phyloP scores from a whole-genome alignment of 495 filamentous ascomycete genomes.

The Hypoxylon lenormandii region DNA sequence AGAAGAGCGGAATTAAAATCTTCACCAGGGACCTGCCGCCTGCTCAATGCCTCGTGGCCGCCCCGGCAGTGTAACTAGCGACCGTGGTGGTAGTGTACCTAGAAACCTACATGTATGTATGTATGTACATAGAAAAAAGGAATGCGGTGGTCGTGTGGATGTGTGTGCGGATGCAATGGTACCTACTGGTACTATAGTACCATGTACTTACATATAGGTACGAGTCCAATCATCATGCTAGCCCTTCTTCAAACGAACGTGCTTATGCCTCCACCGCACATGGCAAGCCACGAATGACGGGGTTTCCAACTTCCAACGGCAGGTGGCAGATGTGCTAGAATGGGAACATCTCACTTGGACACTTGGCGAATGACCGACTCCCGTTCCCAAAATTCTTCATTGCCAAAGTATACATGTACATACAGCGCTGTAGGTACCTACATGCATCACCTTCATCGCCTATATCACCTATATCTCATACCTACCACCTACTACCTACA shows the following conservation, averaged over 20 bases:
- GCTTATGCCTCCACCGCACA: slow-evolving; percentile 48
- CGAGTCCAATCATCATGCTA: slow-evolving; percentile 34
- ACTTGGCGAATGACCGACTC: slow-evolving; percentile 40
- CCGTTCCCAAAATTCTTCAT: slow-evolving; percentile 44
- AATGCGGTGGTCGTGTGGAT: slow-evolving; percentile 41
- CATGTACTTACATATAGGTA: slow-evolving; percentile 30
- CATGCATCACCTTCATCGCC: too few relatives aligned
- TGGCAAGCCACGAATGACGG: slow-evolving; percentile 48
- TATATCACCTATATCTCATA: too few relatives aligned
- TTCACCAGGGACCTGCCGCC: slow-evolving; percentile 1
- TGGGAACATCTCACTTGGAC: slow-evolving; percentile 29
- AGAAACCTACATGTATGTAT: too few relatives aligned
- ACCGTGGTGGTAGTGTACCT: slow-evolving; percentile 28
- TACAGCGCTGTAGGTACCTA: background rate
- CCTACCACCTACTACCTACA: too few relatives aligned
- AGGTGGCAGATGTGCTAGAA: slow-evolving; percentile 46
- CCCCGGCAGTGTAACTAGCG: slow-evolving; percentile 46
- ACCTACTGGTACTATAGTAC: slow-evolving; percentile 18
- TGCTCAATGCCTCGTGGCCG: slow-evolving; percentile 45
- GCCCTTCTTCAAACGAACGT: slow-evolving; percentile 38
- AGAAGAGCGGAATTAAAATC: slow-evolving; percentile 22
- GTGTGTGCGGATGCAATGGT: slow-evolving; percentile 38
- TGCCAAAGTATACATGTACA: background rate
- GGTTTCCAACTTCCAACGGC: slow-evolving; percentile 46
- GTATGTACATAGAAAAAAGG: background rate